phyloP scores from a whole-genome alignment of 768 basidiomycete genomes.

The Exsudoporus frostii region DNA sequence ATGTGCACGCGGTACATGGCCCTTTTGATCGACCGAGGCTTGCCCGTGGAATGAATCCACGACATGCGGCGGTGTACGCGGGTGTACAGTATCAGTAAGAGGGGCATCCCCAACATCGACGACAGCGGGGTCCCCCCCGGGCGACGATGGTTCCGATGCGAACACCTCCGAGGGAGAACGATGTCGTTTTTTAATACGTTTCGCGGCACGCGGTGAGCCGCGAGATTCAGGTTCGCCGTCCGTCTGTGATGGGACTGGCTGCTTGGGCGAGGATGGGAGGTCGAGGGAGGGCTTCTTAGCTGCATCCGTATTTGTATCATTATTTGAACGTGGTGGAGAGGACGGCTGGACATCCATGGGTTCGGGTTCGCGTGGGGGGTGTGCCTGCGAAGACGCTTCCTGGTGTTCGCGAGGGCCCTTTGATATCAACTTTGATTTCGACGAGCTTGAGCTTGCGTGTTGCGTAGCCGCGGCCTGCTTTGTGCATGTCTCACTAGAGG shows the following conservation, averaged over 20 bases:
- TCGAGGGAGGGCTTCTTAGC: not conserved
- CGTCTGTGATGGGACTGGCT: not conserved
- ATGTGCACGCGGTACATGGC: conserved; percentile 10
- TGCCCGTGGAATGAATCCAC: conserved; percentile 16
- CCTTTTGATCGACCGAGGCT: conserved; percentile 19
- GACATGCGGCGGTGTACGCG: conserved; percentile 22
- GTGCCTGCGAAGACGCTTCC: not conserved
- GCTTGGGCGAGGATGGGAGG: not conserved
- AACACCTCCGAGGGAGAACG: conserved; percentile 14
- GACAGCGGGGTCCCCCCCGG: not conserved
- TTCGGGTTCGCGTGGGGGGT: not conserved
- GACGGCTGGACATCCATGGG: not conserved
- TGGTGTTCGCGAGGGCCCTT: not conserved
- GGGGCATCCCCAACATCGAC: not conserved
- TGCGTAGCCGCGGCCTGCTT: not conserved
- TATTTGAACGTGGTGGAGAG: not conserved
- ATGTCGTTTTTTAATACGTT: conserved; percentile 8
- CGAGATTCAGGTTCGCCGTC: not conserved
- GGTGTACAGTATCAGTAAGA: not conserved
- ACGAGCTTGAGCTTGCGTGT: not conserved
- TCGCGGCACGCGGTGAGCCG: not conserved
- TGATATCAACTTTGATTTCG: not conserved
- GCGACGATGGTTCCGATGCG: conserved; percentile 16
- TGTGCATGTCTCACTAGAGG: conserved; percentile 1
- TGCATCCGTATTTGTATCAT: not conserved